Base-by-base conservation (phyloP, 2,329 filamentous ascomycete genomes). In the Phaeosphaeria sp. region DNA sequence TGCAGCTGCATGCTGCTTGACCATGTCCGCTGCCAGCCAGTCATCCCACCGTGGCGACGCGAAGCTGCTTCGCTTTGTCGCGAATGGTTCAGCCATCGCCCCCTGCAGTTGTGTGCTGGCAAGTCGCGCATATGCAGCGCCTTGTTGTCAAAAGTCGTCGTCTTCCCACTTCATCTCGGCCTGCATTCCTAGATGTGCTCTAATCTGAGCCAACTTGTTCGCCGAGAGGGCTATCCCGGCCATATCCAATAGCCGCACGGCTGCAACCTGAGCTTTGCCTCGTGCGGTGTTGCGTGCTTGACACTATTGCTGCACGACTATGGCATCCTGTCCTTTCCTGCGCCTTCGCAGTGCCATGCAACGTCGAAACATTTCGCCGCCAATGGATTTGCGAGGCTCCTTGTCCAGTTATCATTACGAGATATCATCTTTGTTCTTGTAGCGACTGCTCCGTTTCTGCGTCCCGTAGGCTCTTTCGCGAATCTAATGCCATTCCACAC, bases 91-190 rank as follows among this genome's bases (percentile, higher is more conserved):
- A 52, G 52, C 52, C 58, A 57, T 55, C 64, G 62, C 60, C 62
- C 60, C 58, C 50, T 54, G 42, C 21, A 22, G 21, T 46, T 50
- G 55, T 61, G 65, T 59, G 70, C 57, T 73, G 71, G 69, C 71
- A 73, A 58, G 52, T 54, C 60, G 62, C 66, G 68, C 72, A 65
- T 65, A 67, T 72, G 65, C 67, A 68, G 36, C 36, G 36, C 36
- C 46, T 48, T 54, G 66, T 64, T 72, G 71, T 72, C 67, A 69
- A 67, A 60, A 59, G 72, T 68, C 61, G 60, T 60, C 60, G 63
- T 55, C 66, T 71, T 71, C 67, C 67, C 62, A 59, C 62, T 68
- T 72, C 67, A 69, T 68, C 63, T 66, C 56, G 54, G 51, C 58
- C 50, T 69, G 69, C 72, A 63, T 63, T 17, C 15, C 36, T 39